Evolutionary conservation across 805 yeast genomes (phyloP).

Genomic region (Hanseniaspora guilliermondii): DNA sequence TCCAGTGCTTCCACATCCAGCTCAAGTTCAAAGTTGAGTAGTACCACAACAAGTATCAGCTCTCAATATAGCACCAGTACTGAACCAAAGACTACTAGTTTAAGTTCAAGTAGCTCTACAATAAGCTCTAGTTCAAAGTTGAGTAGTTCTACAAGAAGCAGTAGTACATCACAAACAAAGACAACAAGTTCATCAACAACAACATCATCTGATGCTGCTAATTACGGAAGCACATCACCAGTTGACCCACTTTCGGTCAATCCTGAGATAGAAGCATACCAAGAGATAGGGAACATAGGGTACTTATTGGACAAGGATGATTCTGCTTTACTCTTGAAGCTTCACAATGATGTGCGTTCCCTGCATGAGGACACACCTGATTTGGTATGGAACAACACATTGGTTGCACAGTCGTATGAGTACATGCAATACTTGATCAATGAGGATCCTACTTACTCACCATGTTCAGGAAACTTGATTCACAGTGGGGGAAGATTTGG

Average conservation of each 20-base stretch:
- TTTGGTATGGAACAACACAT: conserved; percentile 38
- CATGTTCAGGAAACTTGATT: conserved; percentile 47
- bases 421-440: conserved; percentile 34
- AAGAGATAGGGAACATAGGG: conserved; percentile 5
- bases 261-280: background rate
- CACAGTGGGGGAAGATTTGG: conserved; percentile 37
- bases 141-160: conserved; percentile 18
- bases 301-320: conserved; percentile 7
- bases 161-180: conserved; percentile 21
- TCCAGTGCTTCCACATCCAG: background rate
- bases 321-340: conserved; percentile 28
- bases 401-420: conserved; percentile 38
- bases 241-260: conserved; percentile 18
- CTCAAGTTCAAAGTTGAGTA: background rate
- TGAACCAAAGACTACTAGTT: conserved; percentile 12
- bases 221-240: conserved; percentile 18
- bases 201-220: conserved; percentile 18
- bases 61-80: background rate
- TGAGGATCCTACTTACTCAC: conserved; percentile 32
- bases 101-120: conserved; percentile 11
- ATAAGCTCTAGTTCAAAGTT: no score
- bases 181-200: conserved; percentile 16
- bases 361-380: conserved; percentile 32
- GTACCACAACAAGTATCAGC: background rate
- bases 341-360: conserved; percentile 42